Base-by-base conservation (phyloP, 495 filamentous ascomycete genomes). In the Xylaria intraflava region DNA sequence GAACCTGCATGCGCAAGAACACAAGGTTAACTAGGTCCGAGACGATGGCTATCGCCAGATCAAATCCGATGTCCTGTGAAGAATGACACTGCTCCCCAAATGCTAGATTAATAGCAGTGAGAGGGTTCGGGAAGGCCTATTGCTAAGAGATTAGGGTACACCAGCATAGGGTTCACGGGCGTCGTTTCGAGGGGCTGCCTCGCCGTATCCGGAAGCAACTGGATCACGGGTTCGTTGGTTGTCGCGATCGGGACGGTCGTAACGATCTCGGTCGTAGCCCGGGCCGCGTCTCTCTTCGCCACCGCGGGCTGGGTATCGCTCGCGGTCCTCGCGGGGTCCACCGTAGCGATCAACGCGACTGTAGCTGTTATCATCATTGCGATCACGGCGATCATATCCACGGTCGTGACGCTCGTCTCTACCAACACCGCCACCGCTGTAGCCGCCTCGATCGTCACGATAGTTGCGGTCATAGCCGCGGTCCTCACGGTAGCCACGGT, bases 171-270 rank as follows among this genome's bases (percentile, higher is more conserved):
- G 69, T 49, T 83, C 85, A 54, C 85, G 82, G 56, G 71, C 69
- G 31, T 85, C 84, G 57, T 75, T 74, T 56, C 83, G 82, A 65
- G 82, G 73, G 57, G 78, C 82, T 47, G 79, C 60, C 38, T 83
- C 84, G 58, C 72, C 78, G 57, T 84, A 78, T 58, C 70, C 72
- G 44, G 73, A 73, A 19, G 80, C 61, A 54, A 69, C 72, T 17
- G 74, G 59, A 46, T 80, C 78, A 38, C 78, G 76, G 58, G 76
- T 55, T 52, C 72, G 72, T 44, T 69, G 63, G 46, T 61, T 71
- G 45, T 75, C 73, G 5, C 74, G 68, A 46, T 74, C 70, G 58
- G 71, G 65, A 27, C 81, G 77, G 26, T 82, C 78, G 47, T 79
- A 79, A 38, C 78, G 75, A 24, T 75, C 77, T 57, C 78, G 74